phyloP scores from a whole-genome alignment of 2,329 filamentous ascomycete genomes.

The Paecilomyces formosus region DNA sequence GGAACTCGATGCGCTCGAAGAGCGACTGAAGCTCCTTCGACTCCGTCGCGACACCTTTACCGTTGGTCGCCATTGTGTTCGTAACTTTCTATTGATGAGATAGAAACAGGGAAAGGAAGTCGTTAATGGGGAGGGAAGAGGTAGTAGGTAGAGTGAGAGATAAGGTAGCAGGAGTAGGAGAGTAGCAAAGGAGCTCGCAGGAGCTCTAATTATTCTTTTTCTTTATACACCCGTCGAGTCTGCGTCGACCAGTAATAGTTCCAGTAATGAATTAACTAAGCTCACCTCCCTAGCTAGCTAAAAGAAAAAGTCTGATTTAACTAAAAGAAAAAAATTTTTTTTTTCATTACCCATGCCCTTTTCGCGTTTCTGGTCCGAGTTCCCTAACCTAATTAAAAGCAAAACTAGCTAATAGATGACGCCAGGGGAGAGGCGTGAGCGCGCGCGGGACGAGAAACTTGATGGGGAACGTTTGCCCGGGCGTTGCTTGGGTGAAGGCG shows the following conservation, averaged over 20 bases:
- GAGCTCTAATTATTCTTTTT: neutral
- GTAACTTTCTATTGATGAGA: neutral
- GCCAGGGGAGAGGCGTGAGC: neutral
- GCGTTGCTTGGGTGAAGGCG: neutral
- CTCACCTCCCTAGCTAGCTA: neutral
- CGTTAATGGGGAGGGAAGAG: neutral
- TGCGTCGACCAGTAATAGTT: neutral
- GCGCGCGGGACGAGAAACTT: neutral
- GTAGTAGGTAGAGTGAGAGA: neutral
- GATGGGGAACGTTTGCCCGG: neutral
- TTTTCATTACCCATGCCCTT: too few relatives aligned
- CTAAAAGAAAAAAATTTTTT: neutral
- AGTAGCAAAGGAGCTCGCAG: neutral
- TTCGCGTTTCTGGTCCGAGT: neutral
- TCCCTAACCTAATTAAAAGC: neutral
- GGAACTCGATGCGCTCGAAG: slow-evolving; percentile 25
- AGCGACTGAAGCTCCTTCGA: slow-evolving; percentile 20
- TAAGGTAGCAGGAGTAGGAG: neutral
- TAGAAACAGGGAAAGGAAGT: neutral
- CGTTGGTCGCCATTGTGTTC: neutral
- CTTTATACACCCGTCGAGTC: neutral
- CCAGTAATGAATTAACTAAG: neutral
- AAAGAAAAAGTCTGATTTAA: too few relatives aligned
- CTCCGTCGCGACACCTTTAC: neutral
- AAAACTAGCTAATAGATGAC: neutral